Evolutionary conservation across 805 yeast genomes (phyloP), one percentile per base, ranked within the genome.

Genomic region (Lachancea fermentati): DNA sequence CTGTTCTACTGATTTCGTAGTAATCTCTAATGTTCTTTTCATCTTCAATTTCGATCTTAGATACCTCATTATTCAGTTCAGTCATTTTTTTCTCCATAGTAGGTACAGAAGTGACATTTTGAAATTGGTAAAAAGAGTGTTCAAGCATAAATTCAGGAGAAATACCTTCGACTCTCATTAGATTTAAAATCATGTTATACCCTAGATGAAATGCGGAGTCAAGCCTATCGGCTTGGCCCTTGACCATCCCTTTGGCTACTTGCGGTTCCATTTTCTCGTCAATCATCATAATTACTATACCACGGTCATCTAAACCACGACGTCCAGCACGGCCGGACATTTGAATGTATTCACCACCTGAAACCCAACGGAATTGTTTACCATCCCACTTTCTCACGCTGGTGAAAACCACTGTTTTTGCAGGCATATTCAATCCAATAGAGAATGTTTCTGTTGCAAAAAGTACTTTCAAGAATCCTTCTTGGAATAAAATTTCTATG

Each of bases 271-370:
- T 93, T 58, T 93, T 93, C 61, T 93, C 97, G 61, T 93, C 97
- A 62, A 93, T 88, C 99, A 93, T 93, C 93, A 93, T 85, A 51
- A 93, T 93, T 36, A 93, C 99, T 63, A 93, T 88, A 68, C 99
- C 99, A 63, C 98, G 83, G 62, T 93, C 98, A 73, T 93, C 99
- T 53, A 93, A 75, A 58, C 99, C 99, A 75, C 98, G 85, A 73
- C 98, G 89, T 54, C 99, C 99, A 16, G 99, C 99, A 66, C 99
- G 81, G 50, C 99, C 99, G 33, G 96, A 86, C 99, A 93, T 93
- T 68, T 93, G 99, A 58, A 93, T 93, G 66, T 93, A 93, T 67
- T 93, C 99, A 70, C 99, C 99, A 44, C 98, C 98, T 42, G 96
- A 85, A 24, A 93, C 97, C 98, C 98, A 93, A 66, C 99, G 80